Evolutionary conservation across 2,329 filamentous ascomycete genomes (phyloP), one percentile per base, ranked within the genome.

Genomic region (Diaporthe helianthi): DNA sequence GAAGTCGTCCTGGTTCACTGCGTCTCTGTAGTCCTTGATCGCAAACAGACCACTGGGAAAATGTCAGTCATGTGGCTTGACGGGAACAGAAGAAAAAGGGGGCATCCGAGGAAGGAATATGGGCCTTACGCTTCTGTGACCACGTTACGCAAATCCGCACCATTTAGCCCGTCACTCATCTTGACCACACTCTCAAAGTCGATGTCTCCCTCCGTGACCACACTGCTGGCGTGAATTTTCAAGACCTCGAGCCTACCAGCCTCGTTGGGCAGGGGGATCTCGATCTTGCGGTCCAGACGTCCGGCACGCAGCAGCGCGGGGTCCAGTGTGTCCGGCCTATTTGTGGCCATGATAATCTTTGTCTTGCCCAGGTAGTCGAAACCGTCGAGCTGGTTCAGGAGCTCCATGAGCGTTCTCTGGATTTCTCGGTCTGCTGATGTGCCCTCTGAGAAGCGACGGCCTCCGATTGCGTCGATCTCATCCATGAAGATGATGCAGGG

Each of bases 401-500:
- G 87, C 81, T 99, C 96, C 96, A 99, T 99, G 71, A 99, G 85
- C 44, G 96, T 99, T 78, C 96, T 91, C 83, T 99, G 96, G 75
- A 99, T 99, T 81, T 99, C 96, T 77, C 97, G 91, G 84, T 99
- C 96, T 63, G 96, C 96, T 71, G 94, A 97, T 64, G 96, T 99
- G 75, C 97, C 96, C 81, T 99, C 96, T 0, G 93, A 97, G 82
- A 99, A 99, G 76, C 96, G 89, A 76, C 97, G 90, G 72, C 97
- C 97, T 80, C 96, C 96, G 77, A 99, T 99, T 78, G 96, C 96
- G 78, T 99, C 96, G 78, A 99, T 99, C 83, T 99, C 96, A 86
- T 99, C 97, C 96, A 99, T 99, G 88, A 99, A 99, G 83, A 99
- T 99, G 81, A 99, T 99, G 81, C 96, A 99, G 47, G 96, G 96